Evolutionary conservation across 257 asterid genomes (phyloP).

Genomic region (Fraxinus quadrangulata): DNA sequence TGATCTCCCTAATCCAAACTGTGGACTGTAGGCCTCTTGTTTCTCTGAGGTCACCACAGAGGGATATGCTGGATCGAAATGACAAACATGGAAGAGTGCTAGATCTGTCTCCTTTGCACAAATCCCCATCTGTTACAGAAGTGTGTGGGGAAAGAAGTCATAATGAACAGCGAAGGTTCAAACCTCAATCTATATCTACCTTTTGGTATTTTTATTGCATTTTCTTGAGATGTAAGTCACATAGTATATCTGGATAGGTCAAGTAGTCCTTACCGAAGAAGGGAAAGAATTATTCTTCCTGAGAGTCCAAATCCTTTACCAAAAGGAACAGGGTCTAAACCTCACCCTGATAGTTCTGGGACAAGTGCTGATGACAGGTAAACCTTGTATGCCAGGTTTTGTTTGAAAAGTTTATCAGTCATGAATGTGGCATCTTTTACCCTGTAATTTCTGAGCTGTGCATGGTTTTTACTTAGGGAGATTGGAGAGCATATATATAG

Average conservation of each 20-base stretch:
- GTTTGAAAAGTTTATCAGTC: slow-evolving; percentile 10
- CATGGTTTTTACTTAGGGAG: slow-evolving; percentile 42
- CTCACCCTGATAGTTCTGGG: slow-evolving; percentile 48
- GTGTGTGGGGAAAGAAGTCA: slow-evolving; percentile 46
- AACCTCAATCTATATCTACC: slow-evolving; percentile 2
- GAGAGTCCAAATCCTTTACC: slow-evolving; percentile 40
- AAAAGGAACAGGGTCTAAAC: slow-evolving; percentile 39
- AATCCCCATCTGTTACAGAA: slow-evolving; percentile 52
- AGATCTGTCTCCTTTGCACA: slow-evolving; percentile 35
- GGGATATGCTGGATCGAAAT: slow-evolving; percentile 46
- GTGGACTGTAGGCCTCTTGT: slow-evolving; percentile 43
- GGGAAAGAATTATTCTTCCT: slow-evolving; percentile 38
- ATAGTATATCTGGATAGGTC: slow-evolving; percentile 43
- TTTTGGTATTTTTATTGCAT: slow-evolving; percentile 24
- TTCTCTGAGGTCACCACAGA: slow-evolving; percentile 62
- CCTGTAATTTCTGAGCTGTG: slow-evolving; percentile 20
- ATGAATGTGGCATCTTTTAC: slow-evolving; percentile 5
- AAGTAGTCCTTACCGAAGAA: slow-evolving; percentile 41
- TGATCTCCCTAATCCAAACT: slow-evolving; percentile 1
- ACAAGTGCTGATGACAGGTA: slow-evolving; percentile 41
- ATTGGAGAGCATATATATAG: slow-evolving; percentile 35
- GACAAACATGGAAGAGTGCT: slow-evolving; percentile 40
- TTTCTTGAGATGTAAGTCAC: slow-evolving; percentile 10
- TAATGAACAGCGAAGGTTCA: slow-evolving; percentile 53
- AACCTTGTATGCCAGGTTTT: slow-evolving; percentile 44